Percentiles rank a stretch among this genome's conserved stretches.
phyloP scores from a whole-genome alignment of 108 stramenopile species.

The Conticribra guillardii region DNA sequence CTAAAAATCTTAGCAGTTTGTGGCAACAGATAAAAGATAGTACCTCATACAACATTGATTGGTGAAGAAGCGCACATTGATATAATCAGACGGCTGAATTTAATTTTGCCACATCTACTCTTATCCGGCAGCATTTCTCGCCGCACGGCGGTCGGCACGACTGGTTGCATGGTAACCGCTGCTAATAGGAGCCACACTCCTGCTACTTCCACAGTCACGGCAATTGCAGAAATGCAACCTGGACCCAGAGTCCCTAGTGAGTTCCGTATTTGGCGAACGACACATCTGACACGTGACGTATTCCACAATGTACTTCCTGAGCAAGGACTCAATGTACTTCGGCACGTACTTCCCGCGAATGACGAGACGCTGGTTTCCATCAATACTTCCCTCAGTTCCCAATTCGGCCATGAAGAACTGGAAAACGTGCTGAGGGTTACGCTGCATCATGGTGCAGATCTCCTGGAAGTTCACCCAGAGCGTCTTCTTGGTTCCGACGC shows the following conservation, averaged over 20 bases:
- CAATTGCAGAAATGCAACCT: slow-evolving; percentile 96
- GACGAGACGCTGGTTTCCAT: slow-evolving; percentile 98
- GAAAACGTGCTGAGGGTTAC: slow-evolving; percentile 96
- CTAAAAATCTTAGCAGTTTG: no score
- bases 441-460: slow-evolving; percentile 98
- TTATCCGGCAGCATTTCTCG: slow-evolving; percentile 89
- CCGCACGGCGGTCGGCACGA: slow-evolving; percentile 96
- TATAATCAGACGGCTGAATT: no score
- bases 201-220: slow-evolving; percentile 89
- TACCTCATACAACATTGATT: no score
- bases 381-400: slow-evolving; percentile 98
- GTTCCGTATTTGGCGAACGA: slow-evolving; percentile 93
- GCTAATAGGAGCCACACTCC: slow-evolving; percentile 95
- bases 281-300: slow-evolving; percentile 99
- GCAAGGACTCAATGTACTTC: slow-evolving; percentile 97
- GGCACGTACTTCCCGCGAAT: slow-evolving; percentile 97
- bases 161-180: slow-evolving; percentile 99
- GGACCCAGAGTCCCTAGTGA: slow-evolving; percentile 89
- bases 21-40: no score
- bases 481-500: slow-evolving; percentile 95
- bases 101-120: no score
- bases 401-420: slow-evolving; percentile 99
- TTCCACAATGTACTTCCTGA: slow-evolving; percentile 98
- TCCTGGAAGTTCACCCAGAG: slow-evolving; percentile 99
- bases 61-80: no score